Conservation (phyloP, 2,329 filamentous ascomycete species). For the Trichophyton rubrum region DNA sequence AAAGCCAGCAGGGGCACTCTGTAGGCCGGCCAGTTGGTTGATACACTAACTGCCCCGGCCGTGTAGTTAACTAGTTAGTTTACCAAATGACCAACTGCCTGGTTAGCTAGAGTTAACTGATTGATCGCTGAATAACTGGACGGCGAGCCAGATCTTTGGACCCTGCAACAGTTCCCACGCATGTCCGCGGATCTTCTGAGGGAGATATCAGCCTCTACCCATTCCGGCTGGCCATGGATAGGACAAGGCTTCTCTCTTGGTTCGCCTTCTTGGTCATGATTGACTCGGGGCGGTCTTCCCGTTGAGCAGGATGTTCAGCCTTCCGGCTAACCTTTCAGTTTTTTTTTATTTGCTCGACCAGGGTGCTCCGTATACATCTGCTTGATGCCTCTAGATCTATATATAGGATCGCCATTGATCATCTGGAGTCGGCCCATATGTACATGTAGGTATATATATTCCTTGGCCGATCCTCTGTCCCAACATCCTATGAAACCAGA, state of each 20-base stretch:
- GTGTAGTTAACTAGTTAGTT: too few relatives aligned
- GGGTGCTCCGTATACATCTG: neutral
- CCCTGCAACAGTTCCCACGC: neutral
- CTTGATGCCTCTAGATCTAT: neutral
- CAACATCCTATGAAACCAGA: neutral
- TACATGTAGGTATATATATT: neutral
- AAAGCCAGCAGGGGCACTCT: too few relatives aligned
- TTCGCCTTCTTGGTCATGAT: neutral
- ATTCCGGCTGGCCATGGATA: neutral
- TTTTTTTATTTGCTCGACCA: neutral
- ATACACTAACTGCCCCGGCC: too few relatives aligned
- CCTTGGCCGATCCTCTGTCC: neutral
- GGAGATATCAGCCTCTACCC: neutral
- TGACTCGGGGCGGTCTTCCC: neutral
- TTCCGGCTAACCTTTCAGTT: neutral
- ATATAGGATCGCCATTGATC: conserved; percentile 1
- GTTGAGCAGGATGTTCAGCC: neutral
- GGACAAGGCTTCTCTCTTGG: conserved; percentile 1
- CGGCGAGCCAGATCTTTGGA: neutral
- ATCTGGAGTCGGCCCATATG: neutral
- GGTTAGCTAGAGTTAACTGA: neutral
- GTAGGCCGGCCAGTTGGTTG: too few relatives aligned
- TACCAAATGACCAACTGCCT: neutral
- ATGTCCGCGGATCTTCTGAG: neutral
- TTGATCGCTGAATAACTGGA: neutral